Base-by-base conservation (phyloP, 176 grass and related monocot species). In the Eremochloa ophiuroides region DNA sequence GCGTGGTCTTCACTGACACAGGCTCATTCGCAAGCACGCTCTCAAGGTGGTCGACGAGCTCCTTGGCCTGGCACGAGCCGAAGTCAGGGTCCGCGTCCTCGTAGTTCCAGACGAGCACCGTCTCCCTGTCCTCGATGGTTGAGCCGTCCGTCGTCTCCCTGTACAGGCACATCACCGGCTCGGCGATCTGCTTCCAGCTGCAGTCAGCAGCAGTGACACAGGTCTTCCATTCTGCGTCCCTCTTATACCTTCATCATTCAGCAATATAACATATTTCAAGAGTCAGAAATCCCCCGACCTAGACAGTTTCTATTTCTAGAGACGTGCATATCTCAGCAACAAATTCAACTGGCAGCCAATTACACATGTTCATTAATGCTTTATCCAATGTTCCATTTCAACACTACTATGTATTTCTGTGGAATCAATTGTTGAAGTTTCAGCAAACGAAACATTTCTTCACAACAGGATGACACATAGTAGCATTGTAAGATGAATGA, bases 61-160 rank as follows among this genome's bases (percentile, higher is more conserved):
- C 95, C 84, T 98, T 98, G 1, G 95, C 95, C 60, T 95, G 95
- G 75, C 95, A 98, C 31, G 95, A 98, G 8, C 95, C 95, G 25
- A 98, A 98, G 72, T 98, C 92, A 2, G 93, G 88, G 81, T 98
- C 95, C 0, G 95, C 95, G 7, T 98, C 92, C 76, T 98, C 92
- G 8, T 95, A 98, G 59, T 83, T 93, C 95, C 95, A 98, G 40
- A 93, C 95, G 1, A 98, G 84, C 13, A 88, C 12, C 1, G 95
- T 98, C 41, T 98, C 92, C 47, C 89, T 84, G 71, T 95, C 75
- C 61, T 98, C 92, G 18, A 98, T 98, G 38, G 82, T 88, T 5
- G 95, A 98, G 8, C 95, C 95, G 38, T 98, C 95, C 12, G 94
- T 97, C 12, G 92, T 92, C 80, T 97, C 94, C 0, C 73, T 91